Base-by-base conservation (phyloP, 495 filamentous ascomycete genomes). In the Cudoniella acicularis region DNA sequence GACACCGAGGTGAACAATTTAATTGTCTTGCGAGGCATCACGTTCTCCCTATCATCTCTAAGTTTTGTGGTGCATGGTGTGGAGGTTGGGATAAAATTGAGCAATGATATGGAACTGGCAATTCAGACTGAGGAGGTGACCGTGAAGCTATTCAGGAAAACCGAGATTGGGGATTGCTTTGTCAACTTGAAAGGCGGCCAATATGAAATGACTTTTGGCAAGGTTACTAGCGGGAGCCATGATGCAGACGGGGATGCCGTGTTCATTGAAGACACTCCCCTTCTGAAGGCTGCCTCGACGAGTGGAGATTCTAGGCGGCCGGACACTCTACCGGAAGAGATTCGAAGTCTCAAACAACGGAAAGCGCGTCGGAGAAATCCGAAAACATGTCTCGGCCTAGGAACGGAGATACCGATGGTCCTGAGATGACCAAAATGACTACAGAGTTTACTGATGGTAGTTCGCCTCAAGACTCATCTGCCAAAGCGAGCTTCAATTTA, bases 41-140 rank as follows among this genome's bases (percentile, higher is more conserved):
- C 71, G 0, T 69, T 75, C 24, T 70, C 67, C 10, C 58, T 73
- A 2, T 69, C 68, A 11, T 69, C 45, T 1, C 52, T 75, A 4
- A 68, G 62, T 3, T 57, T 67, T 40, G 62, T 69, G 10, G 70
- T 68, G 0, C 70, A 73, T 61, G 71, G 72, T 3, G 56, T 71
- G n/a, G 71, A 75, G 41, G 68, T 73, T 0, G 72, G 70, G 21
- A 67, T 75, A 46, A 71, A 68, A 30, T 46, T 75, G 3, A 60
- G 60, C 13, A 69, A 73, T 46, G 71, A 75, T 41, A 72, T 75
- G 59, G 72, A 75, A 52, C 56, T 75, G 9, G 72, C 72, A 0
- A 70, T 73, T 48, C 65, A 69, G 42, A 63, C 53, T 0, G 69
- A 72, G 22, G 58, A 63, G 41, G 71, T 75, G 3, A 66, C 46